Percentiles rank a stretch among this genome's conserved stretches.
phyloP scores from a whole-genome alignment of 1,139 yeast species.

The Pichia sp. region DNA sequence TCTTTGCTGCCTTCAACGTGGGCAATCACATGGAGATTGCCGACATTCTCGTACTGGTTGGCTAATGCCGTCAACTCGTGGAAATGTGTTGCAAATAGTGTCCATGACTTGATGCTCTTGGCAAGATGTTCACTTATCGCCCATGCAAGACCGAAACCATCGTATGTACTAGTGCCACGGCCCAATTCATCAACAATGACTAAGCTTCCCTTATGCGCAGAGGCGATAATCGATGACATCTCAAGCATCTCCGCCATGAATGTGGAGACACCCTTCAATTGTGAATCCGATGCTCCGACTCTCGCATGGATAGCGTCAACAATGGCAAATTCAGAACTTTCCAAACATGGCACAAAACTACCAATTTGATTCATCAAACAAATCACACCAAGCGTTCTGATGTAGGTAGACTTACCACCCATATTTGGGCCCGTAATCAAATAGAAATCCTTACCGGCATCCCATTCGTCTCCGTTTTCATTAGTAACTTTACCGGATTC shows the following conservation, averaged over 20 bases:
- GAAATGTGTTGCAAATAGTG: conserved; percentile 95
- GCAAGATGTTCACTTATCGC: conserved; percentile 88
- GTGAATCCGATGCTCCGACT: conserved; percentile 99
- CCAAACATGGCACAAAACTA: conserved; percentile 77
- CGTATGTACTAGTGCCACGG: conserved; percentile 95
- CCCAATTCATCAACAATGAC: conserved; percentile 95
- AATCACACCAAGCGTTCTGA: conserved; percentile 88
- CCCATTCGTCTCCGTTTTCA: conserved; percentile 46
- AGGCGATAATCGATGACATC: conserved; percentile 85
- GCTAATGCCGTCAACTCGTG: conserved; percentile 88
- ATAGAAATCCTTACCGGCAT: conserved; percentile 54
- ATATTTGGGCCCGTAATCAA: conserved; percentile 97
- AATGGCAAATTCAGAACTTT: conserved; percentile 67
- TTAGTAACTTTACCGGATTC: conserved; percentile 1
- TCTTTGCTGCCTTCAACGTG: conserved; percentile 58
- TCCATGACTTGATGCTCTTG: conserved; percentile 66
- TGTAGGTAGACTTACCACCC: conserved; percentile 98
- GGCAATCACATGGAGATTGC: conserved; percentile 91
- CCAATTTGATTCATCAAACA: conserved; percentile 92
- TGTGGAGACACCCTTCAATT: conserved; percentile 92
- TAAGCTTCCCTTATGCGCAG: conserved; percentile 80
- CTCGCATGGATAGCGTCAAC: conserved; percentile 93
- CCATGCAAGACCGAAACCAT: conserved; percentile 98
- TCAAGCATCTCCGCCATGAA: conserved; percentile 99
- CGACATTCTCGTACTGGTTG: conserved; percentile 58